phyloP scores from a whole-genome alignment of 345 rosid species.

The Brassica incana region DNA sequence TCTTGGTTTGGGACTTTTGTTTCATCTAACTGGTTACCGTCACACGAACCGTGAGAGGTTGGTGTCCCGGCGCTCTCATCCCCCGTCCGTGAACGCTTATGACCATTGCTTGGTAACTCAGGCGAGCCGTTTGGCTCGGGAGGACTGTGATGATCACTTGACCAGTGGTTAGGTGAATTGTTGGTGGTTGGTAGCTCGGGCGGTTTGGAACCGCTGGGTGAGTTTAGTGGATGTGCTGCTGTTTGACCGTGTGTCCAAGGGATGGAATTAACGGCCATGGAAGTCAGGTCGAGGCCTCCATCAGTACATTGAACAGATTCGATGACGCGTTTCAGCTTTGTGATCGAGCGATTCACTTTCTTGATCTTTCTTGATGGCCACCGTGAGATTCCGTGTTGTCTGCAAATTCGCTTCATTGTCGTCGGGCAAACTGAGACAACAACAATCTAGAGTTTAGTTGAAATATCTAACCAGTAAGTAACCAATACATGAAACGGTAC shows the following conservation, averaged over 20 bases:
- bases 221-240: constrained; percentile 51
- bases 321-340: constrained; percentile 76
- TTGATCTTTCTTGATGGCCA: constrained; percentile 98
- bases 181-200: constrained; percentile 32
- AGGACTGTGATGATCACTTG: constrained; percentile 44
- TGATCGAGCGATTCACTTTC: constrained; percentile 86
- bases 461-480: not conserved
- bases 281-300: constrained; percentile 61
- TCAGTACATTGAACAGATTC: constrained; percentile 90
- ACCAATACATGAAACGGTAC: not conserved
- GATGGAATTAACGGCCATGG: constrained; percentile 62
- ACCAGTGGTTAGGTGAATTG: constrained; percentile 44
- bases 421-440: constrained; percentile 84
- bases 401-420: constrained; percentile 96
- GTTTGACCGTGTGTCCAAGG: constrained; percentile 69
- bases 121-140: constrained; percentile 46
- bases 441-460: constrained; percentile 10
- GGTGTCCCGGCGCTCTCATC: constrained; percentile 70
- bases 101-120: constrained; percentile 43
- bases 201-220: constrained; percentile 39
- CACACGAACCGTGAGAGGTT: constrained; percentile 82
- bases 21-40: constrained; percentile 64
- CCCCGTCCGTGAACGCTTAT: constrained; percentile 39
- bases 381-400: constrained; percentile 93
- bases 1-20: constrained; percentile 48